Base-by-base conservation (phyloP, 305 asterid genomes). In the Fraxinus floribunda region DNA sequence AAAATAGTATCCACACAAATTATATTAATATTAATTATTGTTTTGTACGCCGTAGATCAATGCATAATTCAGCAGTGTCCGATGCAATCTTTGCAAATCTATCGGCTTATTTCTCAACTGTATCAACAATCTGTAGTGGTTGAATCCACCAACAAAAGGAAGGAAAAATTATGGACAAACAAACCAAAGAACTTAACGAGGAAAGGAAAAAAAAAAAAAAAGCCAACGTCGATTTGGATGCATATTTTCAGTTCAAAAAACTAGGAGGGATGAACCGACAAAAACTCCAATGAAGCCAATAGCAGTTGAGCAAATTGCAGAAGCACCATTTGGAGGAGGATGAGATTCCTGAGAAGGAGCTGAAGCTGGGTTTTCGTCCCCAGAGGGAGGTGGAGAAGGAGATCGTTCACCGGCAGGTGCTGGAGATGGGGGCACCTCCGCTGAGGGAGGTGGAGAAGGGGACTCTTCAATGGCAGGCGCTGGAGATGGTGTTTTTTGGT, bases 331-430 rank as follows among this genome's bases (percentile, higher is more conserved):
- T 80, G 86, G 88, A 29, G 89, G 89, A n/a, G 83, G 88, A 26
- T 87, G 82, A 60, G 78, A 80, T 76, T 90, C 88, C 11, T 88
- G 84, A 2, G 95, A 81, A 35, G 90, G 95, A 5, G 98, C 91
- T 55, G 93, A 89, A 41, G 94, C 79, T 26, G 91, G 89, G 34
- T 87, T 85, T 2, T 22, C 79, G 55, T 85, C 93, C 30, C 22
- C 87, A 1, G 79, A 84, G 3, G 86, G 5, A 2, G 94, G 90
- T 2, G 95, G 89, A 15, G 92, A 77, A 0, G 95, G 89, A 0
- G 93, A 41, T 79, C 57, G 86, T 79, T 85, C 91, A 0, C 86
- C 86, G 0, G 88, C 35, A 0, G 97, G 93, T 4, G 96, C 88
- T 0, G 97, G 92, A 36, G 99, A 84, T 1, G 97, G 91, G 0